Conservation (phyloP, 2,329 filamentous ascomycete species). For the Uncinocarpus reesii region DNA sequence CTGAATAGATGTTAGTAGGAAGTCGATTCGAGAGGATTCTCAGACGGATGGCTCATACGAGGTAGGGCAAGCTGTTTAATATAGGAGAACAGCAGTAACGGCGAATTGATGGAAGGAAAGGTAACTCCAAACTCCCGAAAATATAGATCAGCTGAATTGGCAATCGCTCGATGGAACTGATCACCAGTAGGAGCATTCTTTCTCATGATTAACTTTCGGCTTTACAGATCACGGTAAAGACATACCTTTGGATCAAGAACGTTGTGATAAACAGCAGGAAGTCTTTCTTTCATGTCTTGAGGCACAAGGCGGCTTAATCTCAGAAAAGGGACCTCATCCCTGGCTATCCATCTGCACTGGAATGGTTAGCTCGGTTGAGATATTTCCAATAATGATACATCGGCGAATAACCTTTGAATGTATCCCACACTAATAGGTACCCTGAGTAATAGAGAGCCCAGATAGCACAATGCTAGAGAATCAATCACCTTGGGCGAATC, state of each 20-base stretch:
- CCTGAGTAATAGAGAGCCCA: slow-evolving; percentile 64
- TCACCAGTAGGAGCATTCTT: slow-evolving; percentile 39
- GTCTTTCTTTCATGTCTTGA: slow-evolving; percentile 35
- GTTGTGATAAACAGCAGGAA: slow-evolving; percentile 34
- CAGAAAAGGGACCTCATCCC: slow-evolving; percentile 61
- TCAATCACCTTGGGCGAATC: slow-evolving; percentile 59
- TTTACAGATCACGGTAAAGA: slow-evolving; percentile 23
- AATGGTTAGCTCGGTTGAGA: neutral
- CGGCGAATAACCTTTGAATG: slow-evolving; percentile 42
- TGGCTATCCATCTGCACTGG: slow-evolving; percentile 52
- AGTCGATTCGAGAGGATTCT: neutral
- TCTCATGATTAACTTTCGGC: slow-evolving; percentile 3
- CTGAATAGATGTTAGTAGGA: slow-evolving; percentile 17
- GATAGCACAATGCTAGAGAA: slow-evolving; percentile 66
- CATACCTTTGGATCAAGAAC: slow-evolving; percentile 34
- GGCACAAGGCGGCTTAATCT: slow-evolving; percentile 45
- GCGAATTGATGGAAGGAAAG: slow-evolving; percentile 63
- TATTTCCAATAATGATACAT: too few relatives aligned
- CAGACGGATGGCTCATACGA: slow-evolving; percentile 39
- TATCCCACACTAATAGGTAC: slow-evolving; percentile 68
- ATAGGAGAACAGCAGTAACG: slow-evolving; percentile 58
- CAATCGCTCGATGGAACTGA: slow-evolving; percentile 54
- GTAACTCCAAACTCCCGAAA: slow-evolving; percentile 56
- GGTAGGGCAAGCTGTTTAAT: slow-evolving; percentile 65
- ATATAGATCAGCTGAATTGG: slow-evolving; percentile 55